Base-by-base conservation (phyloP, 2,329 filamentous ascomycete species). In the Aschersonia sp. region DNA sequence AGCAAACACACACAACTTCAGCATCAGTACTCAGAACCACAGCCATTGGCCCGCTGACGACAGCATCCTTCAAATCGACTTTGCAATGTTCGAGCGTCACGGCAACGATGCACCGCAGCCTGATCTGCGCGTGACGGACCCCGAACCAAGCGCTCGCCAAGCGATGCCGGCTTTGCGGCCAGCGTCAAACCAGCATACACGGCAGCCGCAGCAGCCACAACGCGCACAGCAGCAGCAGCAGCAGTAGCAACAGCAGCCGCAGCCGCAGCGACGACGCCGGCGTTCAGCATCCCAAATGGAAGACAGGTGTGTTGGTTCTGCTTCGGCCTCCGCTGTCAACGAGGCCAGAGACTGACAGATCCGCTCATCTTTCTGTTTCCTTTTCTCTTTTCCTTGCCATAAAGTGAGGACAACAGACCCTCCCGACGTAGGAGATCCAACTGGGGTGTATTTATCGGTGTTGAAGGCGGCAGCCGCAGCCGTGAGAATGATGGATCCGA, bases 31-130 rank as follows among this genome's bases (percentile, higher is more conserved):
- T 31, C 40, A 42, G 20, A 35, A 6, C 30, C 38, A 31, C 40
- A 44, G n/a, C 32, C 45, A 44, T 12, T 49, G 45, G 45, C 48
- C 48, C 2, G 28, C 40, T 12, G 42, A 40, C 28, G 48, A 49
- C 30, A 29, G 29, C 42, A 28, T 49, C 20, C 48, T 49, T 32
- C 41, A 32, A 3, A 49, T 49, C 38, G 48, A 49, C 28, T 49
- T 46, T 30, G 12, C 10, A 10, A 12, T 32, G 9, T 49, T 49
- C 42, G 45, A 44, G 9, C 31, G 20, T 10, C 31, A 44, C 2
- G 42, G 30, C 3, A 12, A 32, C 7, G 30, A 44, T 30, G 7
- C 46, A 20, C 47, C 47, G 20, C 44, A 49, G 12, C 40, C 40
- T 32, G 43, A 41, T 29, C 48, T 49, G 12, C 48, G 44, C 6